These are phyloP conservation scores for Penicillium lagena DNA, from an alignment of 495 filamentous ascomycete species.

Conservation along the genomic window DNA sequence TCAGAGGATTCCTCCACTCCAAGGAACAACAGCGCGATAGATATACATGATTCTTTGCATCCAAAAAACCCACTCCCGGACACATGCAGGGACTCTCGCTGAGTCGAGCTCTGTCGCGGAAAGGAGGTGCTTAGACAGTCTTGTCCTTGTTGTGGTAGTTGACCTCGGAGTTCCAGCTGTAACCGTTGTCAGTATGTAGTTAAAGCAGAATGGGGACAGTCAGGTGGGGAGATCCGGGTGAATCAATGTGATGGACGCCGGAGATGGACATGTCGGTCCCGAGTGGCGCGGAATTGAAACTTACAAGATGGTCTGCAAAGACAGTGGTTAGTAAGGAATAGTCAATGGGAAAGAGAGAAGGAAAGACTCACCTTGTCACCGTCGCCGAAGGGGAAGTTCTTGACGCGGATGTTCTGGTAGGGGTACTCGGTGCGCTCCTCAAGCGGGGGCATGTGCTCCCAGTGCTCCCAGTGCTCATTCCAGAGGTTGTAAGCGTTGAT, in stretches of 20 bases:
- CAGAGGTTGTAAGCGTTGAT: slow-evolving; percentile 84
- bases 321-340: slow-evolving; percentile 22
- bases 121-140: slow-evolving; percentile 38
- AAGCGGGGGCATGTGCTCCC: slow-evolving; percentile 74
- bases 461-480: slow-evolving; percentile 95
- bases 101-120: too few species aligned
- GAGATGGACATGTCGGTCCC: neutral
- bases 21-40: slow-evolving; percentile 13
- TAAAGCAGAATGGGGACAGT: neutral
- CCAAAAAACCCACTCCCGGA: slow-evolving; percentile 9
- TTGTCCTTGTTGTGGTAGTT: slow-evolving; percentile 97
- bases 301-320: slow-evolving; percentile 58
- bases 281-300: slow-evolving; percentile 18
- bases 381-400: slow-evolving; percentile 87
- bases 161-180: slow-evolving; percentile 87
- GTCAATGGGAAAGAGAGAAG: neutral
- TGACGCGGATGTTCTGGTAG: slow-evolving; percentile 87
- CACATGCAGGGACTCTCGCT: neutral
- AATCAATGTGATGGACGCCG: neutral
- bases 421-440: slow-evolving; percentile 87
- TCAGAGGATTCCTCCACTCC: neutral
- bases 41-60: slow-evolving; percentile 18
- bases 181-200: slow-evolving; percentile 14
- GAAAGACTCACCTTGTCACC: slow-evolving; percentile 73
- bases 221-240: neutral